These are phyloP conservation scores for Bruguiera gymnorhiza DNA, from an alignment of 345 rosid genomes.

Conservation along the genomic window DNA sequence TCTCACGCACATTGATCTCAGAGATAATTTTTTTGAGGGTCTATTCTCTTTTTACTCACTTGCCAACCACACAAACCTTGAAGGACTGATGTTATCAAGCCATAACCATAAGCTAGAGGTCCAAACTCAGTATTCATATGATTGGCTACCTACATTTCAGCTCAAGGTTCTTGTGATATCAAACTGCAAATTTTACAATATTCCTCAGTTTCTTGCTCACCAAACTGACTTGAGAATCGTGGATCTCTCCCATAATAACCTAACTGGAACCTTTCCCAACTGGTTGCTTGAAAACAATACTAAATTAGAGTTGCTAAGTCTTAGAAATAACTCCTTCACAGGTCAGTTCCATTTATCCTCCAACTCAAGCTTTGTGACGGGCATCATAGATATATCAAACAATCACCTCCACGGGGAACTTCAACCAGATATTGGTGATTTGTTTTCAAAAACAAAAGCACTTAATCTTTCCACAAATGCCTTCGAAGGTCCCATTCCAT, in stretches of 20 bases:
- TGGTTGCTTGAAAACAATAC: too few relatives aligned
- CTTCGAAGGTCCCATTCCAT: too few relatives aligned
- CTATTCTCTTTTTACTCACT: background rate
- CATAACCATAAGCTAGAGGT: background rate
- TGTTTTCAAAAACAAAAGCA: too few relatives aligned
- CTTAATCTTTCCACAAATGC: background rate
- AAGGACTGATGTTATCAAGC: background rate
- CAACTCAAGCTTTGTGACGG: too few relatives aligned
- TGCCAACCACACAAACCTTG: background rate
- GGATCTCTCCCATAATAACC: too few relatives aligned
- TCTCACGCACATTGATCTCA: background rate
- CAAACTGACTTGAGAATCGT: too few relatives aligned
- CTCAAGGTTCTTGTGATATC: background rate
- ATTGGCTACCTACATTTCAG: conserved; percentile 10
- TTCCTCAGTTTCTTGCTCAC: background rate
- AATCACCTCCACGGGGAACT: background rate
- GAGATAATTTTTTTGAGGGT: background rate
- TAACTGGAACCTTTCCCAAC: too few relatives aligned
- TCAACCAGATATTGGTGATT: background rate
- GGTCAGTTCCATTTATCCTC: too few relatives aligned
- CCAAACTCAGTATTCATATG: background rate
- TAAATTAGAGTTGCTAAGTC: background rate
- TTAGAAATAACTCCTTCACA: too few relatives aligned
- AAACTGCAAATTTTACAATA: background rate
- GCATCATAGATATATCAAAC: too few relatives aligned